phyloP scores from a whole-genome alignment of 192 early-diverging fungal species.

The Coemansia sp. region DNA sequence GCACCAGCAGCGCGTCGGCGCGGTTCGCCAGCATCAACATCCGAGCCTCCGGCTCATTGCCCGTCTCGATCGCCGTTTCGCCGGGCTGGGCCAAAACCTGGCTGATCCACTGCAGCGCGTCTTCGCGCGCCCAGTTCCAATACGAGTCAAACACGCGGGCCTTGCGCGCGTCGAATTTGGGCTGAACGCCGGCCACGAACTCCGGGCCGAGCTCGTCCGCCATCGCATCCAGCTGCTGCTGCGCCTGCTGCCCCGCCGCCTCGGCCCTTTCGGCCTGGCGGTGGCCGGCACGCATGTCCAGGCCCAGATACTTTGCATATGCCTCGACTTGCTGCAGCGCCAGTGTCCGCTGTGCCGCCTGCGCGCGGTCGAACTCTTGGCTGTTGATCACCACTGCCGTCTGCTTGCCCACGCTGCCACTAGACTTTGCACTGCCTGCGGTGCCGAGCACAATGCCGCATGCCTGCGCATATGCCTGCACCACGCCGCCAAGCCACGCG shows the following conservation, averaged over 20 bases:
- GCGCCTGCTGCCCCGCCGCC: conserved; percentile 9
- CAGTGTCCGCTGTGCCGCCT: conserved; percentile 68
- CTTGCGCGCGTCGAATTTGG: conserved; percentile 77
- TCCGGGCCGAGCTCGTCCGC: conserved; percentile 81
- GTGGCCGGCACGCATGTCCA: conserved; percentile 73
- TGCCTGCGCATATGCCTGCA: conserved; percentile 69
- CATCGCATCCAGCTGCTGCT: conserved; percentile 76
- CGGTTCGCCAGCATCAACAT: conserved; percentile 73
- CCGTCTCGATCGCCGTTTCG: conserved; percentile 70
- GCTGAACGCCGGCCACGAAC: conserved; percentile 84
- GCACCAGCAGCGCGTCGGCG: conserved; percentile 13
- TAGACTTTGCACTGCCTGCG: conserved; percentile 1
- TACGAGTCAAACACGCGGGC: conserved; percentile 87
- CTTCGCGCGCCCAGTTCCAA: conserved; percentile 90
- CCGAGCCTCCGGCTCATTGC: background rate
- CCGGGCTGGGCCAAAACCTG: conserved; percentile 77
- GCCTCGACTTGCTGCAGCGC: conserved; percentile 77
- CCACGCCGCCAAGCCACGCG: conserved; percentile 72
- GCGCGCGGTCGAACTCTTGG: conserved; percentile 79
- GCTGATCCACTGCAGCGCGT: conserved; percentile 57
- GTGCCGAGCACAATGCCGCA: conserved; percentile 57
- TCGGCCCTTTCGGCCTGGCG: conserved; percentile 53
- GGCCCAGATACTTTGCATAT: conserved; percentile 77
- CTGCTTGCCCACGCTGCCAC: background rate
- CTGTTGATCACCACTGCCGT: conserved; percentile 72